Percentiles rank a stretch among this genome's conserved stretches.
Conservation (phyloP, 1,139 yeast species). For the Insectozyma bohioensis region DNA sequence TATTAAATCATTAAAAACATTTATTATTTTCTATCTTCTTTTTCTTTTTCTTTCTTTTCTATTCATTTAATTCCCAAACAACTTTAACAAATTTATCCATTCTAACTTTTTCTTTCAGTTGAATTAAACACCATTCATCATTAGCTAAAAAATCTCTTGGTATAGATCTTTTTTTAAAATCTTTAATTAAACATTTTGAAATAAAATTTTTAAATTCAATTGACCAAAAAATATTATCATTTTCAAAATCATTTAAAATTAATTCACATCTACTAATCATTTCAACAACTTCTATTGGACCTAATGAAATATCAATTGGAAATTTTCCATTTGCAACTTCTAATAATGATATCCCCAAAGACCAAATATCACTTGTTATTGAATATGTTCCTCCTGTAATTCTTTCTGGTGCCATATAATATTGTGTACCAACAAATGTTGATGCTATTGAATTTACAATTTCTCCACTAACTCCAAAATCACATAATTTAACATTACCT, state of each 20-base stretch:
- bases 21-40: neutral
- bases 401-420: slow-evolving; percentile 98
- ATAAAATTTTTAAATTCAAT: slow-evolving; percentile 80
- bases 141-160: slow-evolving; percentile 79
- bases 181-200: slow-evolving; percentile 77
- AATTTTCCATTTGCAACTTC: slow-evolving; percentile 91
- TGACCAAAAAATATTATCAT: slow-evolving; percentile 77
- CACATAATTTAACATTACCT: slow-evolving; percentile 91
- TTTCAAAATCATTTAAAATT: slow-evolving; percentile 69
- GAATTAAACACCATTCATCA: slow-evolving; percentile 15
- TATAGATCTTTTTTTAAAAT: slow-evolving; percentile 77
- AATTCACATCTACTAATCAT: slow-evolving; percentile 84
- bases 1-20: no score
- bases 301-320: slow-evolving; percentile 53
- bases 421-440: slow-evolving; percentile 95
- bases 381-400: slow-evolving; percentile 94
- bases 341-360: slow-evolving; percentile 82
- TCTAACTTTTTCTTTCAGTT: slow-evolving; percentile 46
- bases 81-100: slow-evolving; percentile 85
- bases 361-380: slow-evolving; percentile 96
- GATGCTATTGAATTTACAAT: slow-evolving; percentile 93
- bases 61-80: slow-evolving; percentile 58
- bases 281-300: slow-evolving; percentile 84
- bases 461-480: slow-evolving; percentile 98
- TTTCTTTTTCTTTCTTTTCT: slow-evolving; percentile 18